A percentile compares a stretch with the other conserved stretches of the same genome.
Conservation (phyloP, 345 rosid genomes). For the Moringa oleifera region DNA sequence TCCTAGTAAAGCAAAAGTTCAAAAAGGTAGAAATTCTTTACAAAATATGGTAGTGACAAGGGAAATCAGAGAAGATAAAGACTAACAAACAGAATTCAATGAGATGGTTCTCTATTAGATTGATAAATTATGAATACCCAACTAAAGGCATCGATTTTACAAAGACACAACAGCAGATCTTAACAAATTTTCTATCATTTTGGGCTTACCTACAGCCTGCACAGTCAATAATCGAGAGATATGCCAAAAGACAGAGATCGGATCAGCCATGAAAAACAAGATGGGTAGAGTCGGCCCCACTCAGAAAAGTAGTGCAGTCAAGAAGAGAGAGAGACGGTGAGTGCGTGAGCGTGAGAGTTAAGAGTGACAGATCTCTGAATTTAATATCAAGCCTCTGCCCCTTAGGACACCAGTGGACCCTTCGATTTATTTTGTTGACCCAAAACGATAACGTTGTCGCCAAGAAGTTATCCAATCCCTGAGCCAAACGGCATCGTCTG, state of each 20-base stretch:
- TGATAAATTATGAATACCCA: slow-evolving; percentile 15
- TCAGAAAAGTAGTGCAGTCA: slow-evolving; percentile 6
- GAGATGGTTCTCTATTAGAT: slow-evolving; percentile 9
- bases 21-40: slow-evolving; percentile 2
- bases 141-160: slow-evolving; percentile 12
- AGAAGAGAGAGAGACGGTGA: background rate
- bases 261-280: slow-evolving; percentile 8
- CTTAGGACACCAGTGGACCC: slow-evolving; percentile 11
- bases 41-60: background rate
- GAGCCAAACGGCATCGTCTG: background rate
- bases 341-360: background rate
- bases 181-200: background rate
- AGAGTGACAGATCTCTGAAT: slow-evolving; percentile 12
- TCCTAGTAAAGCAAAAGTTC: slow-evolving; percentile 22
- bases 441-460: background rate
- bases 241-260: slow-evolving; percentile 1
- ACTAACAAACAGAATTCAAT: background rate
- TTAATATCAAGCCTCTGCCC: slow-evolving; percentile 8
- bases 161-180: background rate
- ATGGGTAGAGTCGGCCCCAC: slow-evolving; percentile 10
- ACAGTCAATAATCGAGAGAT: background rate
- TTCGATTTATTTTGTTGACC: slow-evolving; percentile 9
- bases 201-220: background rate
- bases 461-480: background rate
- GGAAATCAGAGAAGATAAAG: background rate